Evolutionary conservation across 306 rosid genomes (phyloP).

Genomic region (Carpinus fangiana): DNA sequence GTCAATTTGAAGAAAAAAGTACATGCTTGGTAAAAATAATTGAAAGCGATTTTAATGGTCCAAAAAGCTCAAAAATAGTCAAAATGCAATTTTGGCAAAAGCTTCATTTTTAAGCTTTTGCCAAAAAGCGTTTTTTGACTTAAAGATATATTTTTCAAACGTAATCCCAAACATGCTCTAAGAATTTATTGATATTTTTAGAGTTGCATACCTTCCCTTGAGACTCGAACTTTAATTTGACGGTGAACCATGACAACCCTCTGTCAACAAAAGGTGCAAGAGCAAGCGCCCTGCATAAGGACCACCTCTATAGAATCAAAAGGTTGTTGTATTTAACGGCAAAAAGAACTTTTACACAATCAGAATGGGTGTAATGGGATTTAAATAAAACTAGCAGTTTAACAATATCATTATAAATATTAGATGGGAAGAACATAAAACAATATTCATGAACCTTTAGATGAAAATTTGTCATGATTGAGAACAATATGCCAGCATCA

Average conservation of each 20-base stretch:
- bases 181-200: background rate
- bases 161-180: too few species aligned
- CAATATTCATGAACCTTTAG: background rate
- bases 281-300: slow-evolving; percentile 78
- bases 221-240: slow-evolving; percentile 70
- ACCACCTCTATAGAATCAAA: slow-evolving; percentile 17
- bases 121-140: too few species aligned
- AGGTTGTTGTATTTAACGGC: background rate
- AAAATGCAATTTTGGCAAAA: too few species aligned
- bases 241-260: slow-evolving; percentile 82
- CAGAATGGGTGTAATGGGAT: background rate
- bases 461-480: background rate
- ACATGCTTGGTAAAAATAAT: too few species aligned
- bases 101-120: too few species aligned
- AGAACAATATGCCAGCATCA: background rate
- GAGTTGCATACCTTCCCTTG: slow-evolving; percentile 58
- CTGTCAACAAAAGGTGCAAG: slow-evolving; percentile 75
- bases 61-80: too few species aligned
- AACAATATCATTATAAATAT: background rate
- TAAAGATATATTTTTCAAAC: too few species aligned
- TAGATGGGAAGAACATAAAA: background rate
- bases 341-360: background rate
- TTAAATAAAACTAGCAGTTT: background rate
- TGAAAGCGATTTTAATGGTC: too few species aligned
- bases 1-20: too few species aligned